Percentiles rank a stretch among this genome's conserved stretches.
Conservation (phyloP, 2,329 filamentous ascomycete species). For the Ramularia collo-cygni region DNA sequence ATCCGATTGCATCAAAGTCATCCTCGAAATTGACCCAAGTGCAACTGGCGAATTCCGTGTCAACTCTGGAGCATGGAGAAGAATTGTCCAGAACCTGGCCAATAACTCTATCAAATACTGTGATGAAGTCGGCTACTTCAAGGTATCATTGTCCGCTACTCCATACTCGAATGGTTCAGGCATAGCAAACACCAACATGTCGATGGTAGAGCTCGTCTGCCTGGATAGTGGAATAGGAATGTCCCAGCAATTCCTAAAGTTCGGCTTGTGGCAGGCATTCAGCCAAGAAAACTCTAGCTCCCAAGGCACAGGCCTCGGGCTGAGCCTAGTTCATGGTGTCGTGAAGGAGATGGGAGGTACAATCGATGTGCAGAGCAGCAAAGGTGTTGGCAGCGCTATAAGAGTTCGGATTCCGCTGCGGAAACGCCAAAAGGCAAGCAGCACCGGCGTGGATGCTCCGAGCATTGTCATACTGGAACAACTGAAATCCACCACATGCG, state of each 20-base stretch:
- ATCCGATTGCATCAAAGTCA: slow-evolving; percentile 31
- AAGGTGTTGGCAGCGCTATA: slow-evolving; percentile 20
- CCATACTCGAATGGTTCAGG: neutral
- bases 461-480: neutral
- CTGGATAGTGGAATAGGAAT: slow-evolving; percentile 32
- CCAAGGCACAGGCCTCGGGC: slow-evolving; percentile 30
- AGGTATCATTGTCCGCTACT: slow-evolving; percentile 2
- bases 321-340: slow-evolving; percentile 31
- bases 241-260: slow-evolving; percentile 23
- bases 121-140: slow-evolving; percentile 13
- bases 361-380: slow-evolving; percentile 25
- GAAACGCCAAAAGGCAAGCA: neutral
- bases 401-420: slow-evolving; percentile 3
- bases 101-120: slow-evolving; percentile 47
- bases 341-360: slow-evolving; percentile 22
- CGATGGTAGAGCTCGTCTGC: slow-evolving; percentile 9
- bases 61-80: slow-evolving; percentile 40
- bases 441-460: neutral
- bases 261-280: slow-evolving; percentile 30
- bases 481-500: neutral
- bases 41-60: slow-evolving; percentile 30
- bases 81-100: slow-evolving; percentile 42
- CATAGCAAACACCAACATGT: neutral
- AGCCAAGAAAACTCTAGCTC: slow-evolving; percentile 29
- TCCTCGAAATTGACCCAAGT: slow-evolving; percentile 35